Base-by-base conservation (phyloP, 306 rosid species). In the Alnus rubra region DNA sequence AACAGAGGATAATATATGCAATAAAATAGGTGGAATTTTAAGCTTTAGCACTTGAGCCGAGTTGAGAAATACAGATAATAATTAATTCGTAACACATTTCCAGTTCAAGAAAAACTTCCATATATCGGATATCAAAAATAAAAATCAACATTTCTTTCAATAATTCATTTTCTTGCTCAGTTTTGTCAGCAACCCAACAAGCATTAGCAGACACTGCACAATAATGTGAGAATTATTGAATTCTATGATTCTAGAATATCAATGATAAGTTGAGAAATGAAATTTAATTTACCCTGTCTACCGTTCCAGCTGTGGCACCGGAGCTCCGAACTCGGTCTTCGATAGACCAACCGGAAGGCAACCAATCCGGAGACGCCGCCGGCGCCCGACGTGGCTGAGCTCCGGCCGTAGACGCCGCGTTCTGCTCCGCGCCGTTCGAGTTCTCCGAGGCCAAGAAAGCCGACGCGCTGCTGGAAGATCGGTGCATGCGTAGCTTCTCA, bases 291-390 rank as follows among this genome's bases (percentile, higher is more conserved):
- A 89, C 92, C 90, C 71, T 86, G 69, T 89, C 92, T 18, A 59
- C 68, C 2, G 68, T 35, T 63, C 92, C 92, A 33, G 92, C 92
- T 2, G 90, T 82, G 31, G 84, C 87, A 74, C 92, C 92, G 12
- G 90, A 82, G 87, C 28, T 31, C 79, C 92, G 87, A 9, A 89
- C 90, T 82, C 74, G 86, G 48, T 78, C 84, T 62, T 84, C 84
- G 3, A 80, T 71, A 0, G 49, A 8, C 92, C 92, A 89, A 48
- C 86, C 86, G 9, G 56, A 11, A 8, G 92, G 92, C 73, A 89
- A 75, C 92, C 92, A 89, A 73, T 64, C 74, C 48, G 82, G 74
- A 49, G 74, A 33, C n/a, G 73, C 23, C 7, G 45, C 7, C 35
- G 53, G n/a, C 56, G 14, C 65, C 54, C 39, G 75, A 15, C 71